These are phyloP conservation scores for Calocera cornea DNA, from an alignment of 768 basidiomycete genomes.

Conservation along the genomic window DNA sequence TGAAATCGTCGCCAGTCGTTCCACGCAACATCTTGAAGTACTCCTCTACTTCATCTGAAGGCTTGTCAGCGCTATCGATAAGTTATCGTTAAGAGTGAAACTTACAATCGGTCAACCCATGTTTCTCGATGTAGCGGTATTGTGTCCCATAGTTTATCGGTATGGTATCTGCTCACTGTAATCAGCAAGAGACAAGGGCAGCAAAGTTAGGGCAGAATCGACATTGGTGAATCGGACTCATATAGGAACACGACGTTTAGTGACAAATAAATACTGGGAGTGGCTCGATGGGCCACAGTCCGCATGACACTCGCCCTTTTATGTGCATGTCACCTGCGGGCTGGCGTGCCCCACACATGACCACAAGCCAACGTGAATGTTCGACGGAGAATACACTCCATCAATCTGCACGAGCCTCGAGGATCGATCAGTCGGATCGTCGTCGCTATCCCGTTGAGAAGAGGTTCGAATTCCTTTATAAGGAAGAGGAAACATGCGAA, in stretches of 20 bases:
- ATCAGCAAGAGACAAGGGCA: neutral
- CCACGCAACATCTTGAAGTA: neutral
- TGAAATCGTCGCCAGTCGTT: neutral
- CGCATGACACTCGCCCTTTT: neutral
- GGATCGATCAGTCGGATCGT: neutral
- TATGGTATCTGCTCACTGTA: neutral
- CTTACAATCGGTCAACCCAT: neutral
- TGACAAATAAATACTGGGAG: neutral
- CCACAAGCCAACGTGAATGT: neutral
- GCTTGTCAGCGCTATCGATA: neutral
- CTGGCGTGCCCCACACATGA: neutral
- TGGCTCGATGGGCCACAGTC: neutral
- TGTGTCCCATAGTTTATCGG: neutral
- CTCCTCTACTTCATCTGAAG: neutral
- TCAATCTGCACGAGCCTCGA: neutral
- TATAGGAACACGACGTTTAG: neutral
- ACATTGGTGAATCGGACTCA: neutral
- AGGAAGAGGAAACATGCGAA: neutral
- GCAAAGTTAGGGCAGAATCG: neutral
- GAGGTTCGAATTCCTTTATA: slow-evolving; percentile 1
- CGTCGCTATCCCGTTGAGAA: neutral
- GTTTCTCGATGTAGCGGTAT: neutral
- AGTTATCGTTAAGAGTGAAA: neutral
- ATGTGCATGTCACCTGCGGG: neutral
- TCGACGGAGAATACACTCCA: neutral